These are phyloP conservation scores for Candida glaebosa DNA, from an alignment of 805 yeast genomes.

Conservation along the genomic window DNA sequence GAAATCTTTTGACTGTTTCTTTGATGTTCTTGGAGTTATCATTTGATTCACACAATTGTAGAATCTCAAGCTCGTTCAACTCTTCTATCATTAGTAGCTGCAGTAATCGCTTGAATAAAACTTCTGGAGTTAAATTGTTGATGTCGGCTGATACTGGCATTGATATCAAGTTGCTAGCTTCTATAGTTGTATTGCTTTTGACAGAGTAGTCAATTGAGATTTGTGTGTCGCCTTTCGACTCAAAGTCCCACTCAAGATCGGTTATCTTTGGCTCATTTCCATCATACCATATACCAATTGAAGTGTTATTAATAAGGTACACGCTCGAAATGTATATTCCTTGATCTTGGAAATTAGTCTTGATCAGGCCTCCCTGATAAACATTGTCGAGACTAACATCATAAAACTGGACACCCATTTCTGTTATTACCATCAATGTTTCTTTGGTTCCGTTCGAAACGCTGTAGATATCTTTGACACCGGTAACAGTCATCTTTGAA, in stretches of 20 bases:
- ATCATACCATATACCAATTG: conserved; percentile 40
- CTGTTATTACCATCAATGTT: conserved; percentile 25
- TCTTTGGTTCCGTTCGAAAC: conserved; percentile 9
- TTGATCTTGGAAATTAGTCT: conserved; percentile 12
- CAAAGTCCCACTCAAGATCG: conserved; percentile 12
- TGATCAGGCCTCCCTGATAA: conserved; percentile 11
- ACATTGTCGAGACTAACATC: conserved; percentile 8
- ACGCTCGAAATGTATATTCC: conserved; percentile 18
- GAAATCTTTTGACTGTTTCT: conserved; percentile 33
- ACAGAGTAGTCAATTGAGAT: conserved; percentile 11
- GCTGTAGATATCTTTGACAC: background rate
- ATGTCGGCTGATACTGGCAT: conserved; percentile 12
- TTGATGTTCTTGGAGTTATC: conserved; percentile 29
- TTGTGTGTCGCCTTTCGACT: conserved; percentile 11
- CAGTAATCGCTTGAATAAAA: conserved; percentile 17
- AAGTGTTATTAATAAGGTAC: conserved; percentile 22
- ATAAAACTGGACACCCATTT: conserved; percentile 31
- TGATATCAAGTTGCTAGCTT: conserved; percentile 11
- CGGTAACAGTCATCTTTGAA: conserved; percentile 29
- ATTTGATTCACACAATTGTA: conserved; percentile 26
- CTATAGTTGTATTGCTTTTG: conserved; percentile 17
- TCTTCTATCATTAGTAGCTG: conserved; percentile 10
- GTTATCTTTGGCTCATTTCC: conserved; percentile 25
- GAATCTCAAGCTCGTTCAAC: conserved; percentile 11
- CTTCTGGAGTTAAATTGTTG: conserved; percentile 20